Evolutionary conservation across 495 filamentous ascomycete species (phyloP), one percentile per base, ranked within the genome.

Genomic region (Neurospora sp.): DNA sequence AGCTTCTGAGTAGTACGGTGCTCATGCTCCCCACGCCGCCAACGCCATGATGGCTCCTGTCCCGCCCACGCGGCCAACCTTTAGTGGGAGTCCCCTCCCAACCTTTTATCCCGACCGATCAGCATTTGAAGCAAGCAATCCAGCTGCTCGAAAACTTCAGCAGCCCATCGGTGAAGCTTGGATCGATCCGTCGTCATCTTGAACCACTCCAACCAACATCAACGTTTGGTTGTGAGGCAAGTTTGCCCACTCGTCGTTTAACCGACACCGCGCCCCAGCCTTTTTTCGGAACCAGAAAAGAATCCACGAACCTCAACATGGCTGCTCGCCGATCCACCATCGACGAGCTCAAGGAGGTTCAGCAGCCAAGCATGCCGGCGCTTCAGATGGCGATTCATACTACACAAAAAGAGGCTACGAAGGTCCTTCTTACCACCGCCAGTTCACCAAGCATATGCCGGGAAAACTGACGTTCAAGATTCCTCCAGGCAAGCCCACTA

Each of bases 41-140:
- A n/a, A 10, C 42, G 42, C 42, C 18, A 46, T 20, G 42, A 20
- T 46, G 42, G 42, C 42, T 46, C 42, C 42, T n/a, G 8, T n/a
- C 18, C 42, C 18, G 8, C 42, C 42, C 7, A n/a, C 18, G 18
- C 18, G 42, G 42, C 42, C 42, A 20, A 48, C 46, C 82, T 86
- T 79, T 74, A 75, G 71, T 82, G 80, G 71, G 81, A 73, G 71
- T 82, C 71, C 78, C 77, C 10, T 2, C 20, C n/a, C 77, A 78
- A 71, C 79, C 74, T 38, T 83, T 69, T 77, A 73, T 71, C 75
- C 76, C 2, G 76, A 44, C 16, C 41, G 7, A 44, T 44, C 41
- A 44, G 16, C 41, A 44, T 44, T 16, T 18, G 41, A 44, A n/a
- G 41, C 6, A n/a, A 42, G 41, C 8, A 18, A 18, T 18, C 6